phyloP scores from a whole-genome alignment of 106 monocot species.

The Dendrobium huoshanense region DNA sequence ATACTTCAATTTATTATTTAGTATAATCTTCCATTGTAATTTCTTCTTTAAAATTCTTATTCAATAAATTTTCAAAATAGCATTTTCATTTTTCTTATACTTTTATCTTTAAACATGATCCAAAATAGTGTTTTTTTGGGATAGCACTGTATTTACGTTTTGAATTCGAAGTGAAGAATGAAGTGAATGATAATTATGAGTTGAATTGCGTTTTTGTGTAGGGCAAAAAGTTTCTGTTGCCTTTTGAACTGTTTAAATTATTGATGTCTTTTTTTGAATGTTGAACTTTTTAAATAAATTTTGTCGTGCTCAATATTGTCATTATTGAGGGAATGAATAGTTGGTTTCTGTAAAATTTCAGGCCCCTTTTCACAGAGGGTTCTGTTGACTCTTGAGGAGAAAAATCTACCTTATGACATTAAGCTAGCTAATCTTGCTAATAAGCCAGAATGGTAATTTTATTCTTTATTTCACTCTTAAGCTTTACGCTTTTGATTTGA shows the following conservation, averaged over 20 bases:
- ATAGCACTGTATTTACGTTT: neutral
- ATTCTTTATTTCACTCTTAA: neutral
- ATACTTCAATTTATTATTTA: too few species aligned
- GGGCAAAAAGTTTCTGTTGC: neutral
- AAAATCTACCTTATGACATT: constrained; percentile 63
- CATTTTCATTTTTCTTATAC: too few species aligned
- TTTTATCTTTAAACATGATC: too few species aligned
- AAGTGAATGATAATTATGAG: neutral
- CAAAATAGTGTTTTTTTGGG: neutral
- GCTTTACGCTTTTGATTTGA: neutral
- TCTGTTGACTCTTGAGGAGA: constrained; percentile 84
- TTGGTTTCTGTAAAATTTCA: constrained; percentile 18
- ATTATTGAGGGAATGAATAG: neutral
- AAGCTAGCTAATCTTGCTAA: constrained; percentile 69
- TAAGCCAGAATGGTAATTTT: constrained; percentile 72
- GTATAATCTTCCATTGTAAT: too few species aligned
- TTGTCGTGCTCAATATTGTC: neutral
- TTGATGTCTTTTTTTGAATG: neutral
- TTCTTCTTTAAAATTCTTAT: too few species aligned
- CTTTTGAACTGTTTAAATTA: neutral
- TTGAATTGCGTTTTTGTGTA: neutral
- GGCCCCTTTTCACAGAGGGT: constrained; percentile 92
- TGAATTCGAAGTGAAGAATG: neutral
- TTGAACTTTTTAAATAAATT: neutral
- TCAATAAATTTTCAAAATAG: too few species aligned